These are phyloP conservation scores for Cyclotella kingstonii DNA, from an alignment of 108 stramenopile genomes.

Conservation along the genomic window DNA sequence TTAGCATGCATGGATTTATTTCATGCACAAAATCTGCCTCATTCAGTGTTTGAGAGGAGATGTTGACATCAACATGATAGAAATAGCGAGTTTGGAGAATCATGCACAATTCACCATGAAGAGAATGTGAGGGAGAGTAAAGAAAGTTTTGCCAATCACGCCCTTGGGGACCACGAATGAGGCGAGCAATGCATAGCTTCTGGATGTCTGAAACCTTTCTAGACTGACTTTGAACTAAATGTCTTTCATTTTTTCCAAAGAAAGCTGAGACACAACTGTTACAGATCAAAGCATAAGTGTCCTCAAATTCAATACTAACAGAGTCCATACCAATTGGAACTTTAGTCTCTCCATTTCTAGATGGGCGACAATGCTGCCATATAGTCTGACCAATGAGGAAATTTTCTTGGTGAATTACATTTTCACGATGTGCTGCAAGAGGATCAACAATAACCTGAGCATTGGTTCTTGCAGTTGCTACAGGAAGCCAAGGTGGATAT, in stretches of 20 bases:
- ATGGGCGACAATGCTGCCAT: slow-evolving; percentile 47
- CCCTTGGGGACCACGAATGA: not conserved
- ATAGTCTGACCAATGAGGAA: slow-evolving; percentile 29
- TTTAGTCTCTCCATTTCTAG: not conserved
- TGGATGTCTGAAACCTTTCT: slow-evolving; percentile 24
- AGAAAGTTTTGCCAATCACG: slow-evolving; percentile 18
- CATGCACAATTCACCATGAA: slow-evolving; percentile 30
- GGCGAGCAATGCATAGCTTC: slow-evolving; percentile 25
- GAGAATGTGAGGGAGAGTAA: slow-evolving; percentile 34
- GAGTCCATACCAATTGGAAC: not conserved
- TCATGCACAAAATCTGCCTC: slow-evolving; percentile 11
- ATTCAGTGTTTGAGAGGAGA: too few species aligned
- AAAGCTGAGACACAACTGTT: slow-evolving; percentile 20
- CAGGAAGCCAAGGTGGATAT: slow-evolving; percentile 28
- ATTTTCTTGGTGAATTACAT: slow-evolving; percentile 30
- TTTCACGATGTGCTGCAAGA: slow-evolving; percentile 18
- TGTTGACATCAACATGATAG: not conserved
- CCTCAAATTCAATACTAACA: slow-evolving; percentile 14
- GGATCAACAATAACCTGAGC: slow-evolving; percentile 32
- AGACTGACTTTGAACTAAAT: not conserved
- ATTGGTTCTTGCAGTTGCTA: slow-evolving; percentile 27
- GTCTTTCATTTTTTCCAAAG: not conserved
- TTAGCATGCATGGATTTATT: slow-evolving; percentile 22
- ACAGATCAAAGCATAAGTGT: slow-evolving; percentile 34
- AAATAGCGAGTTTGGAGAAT: slow-evolving; percentile 34